Base-by-base conservation (phyloP, 1,284 basidiomycete genomes). In the Ceratobasidium theobromae region DNA sequence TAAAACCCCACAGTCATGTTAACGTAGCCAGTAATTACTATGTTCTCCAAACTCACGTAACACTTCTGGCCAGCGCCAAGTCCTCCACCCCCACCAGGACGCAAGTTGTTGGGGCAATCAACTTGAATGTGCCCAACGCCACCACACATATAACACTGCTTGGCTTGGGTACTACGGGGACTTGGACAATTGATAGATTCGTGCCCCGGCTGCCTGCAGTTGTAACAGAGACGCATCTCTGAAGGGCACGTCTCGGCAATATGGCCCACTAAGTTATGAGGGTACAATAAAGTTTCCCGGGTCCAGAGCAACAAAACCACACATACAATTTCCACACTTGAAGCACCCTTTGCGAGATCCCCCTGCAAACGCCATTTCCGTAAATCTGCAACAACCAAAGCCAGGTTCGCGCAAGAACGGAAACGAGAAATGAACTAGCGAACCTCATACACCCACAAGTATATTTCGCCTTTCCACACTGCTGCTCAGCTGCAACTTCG, bases 191-290 rank as follows among this genome's bases (percentile, higher is more conserved):
- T 86, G 69, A 88, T 88, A 40, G 89, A 92, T 78, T 95, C 93
- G 75, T 95, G 93, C 25, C 92, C 93, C 14, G 91, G 89, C 76
- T 91, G 87, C 72, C 88, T 86, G 77, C 93, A 95, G 77, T 95
- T 95, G 80, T 93, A 95, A 80, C 93, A 95, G 68, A 95, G 84
- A 71, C 91, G 86, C 75, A 89, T 85, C 72, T 89, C 88, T 69
- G 89, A 91, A 64, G 90, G 84, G 76, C 93, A 95, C 73, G 88
- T 89, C 80, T 92, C 92, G 71, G 93, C 93, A 74, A 94, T 89
- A 78, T 95, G 93, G 57, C 91, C 93, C 74, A 94, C 91, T 91
- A 70, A 9, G 58, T 49, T 53, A 54, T 66, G 65, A 67, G 66
- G 71, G 70, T 69, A 67, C 46, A 69, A 48, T 72, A 65, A 67